Evolutionary conservation across 1,139 yeast species (phyloP).

Genomic region (Debaryomyces sp.): DNA sequence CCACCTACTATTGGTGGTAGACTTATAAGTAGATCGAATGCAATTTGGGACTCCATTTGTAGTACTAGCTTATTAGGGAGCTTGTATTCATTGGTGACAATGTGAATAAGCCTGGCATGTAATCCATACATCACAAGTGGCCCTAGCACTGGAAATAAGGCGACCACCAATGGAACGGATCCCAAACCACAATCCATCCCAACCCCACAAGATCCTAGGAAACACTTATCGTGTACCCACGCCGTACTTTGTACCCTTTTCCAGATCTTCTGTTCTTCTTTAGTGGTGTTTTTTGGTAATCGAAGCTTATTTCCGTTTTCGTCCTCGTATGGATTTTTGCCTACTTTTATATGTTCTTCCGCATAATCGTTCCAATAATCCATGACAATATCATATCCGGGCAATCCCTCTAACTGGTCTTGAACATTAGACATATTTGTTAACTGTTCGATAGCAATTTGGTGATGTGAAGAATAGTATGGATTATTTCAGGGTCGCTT

Average conservation of each 20-base stretch:
- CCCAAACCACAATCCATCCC: constrained; percentile 82
- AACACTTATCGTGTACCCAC: constrained; percentile 83
- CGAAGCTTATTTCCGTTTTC: constrained; percentile 57
- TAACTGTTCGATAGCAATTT: background rate
- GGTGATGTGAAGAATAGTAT: background rate
- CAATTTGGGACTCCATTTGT: constrained; percentile 73
- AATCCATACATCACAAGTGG: constrained; percentile 78
- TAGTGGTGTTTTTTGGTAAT: constrained; percentile 59
- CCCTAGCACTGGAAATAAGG: constrained; percentile 74
- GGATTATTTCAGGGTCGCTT: background rate
- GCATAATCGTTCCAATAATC: constrained; percentile 68
- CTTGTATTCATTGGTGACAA: constrained; percentile 56
- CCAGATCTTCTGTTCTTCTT: constrained; percentile 69
- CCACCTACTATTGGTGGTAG: constrained; percentile 81
- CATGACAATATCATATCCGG: constrained; percentile 57
- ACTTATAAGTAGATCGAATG: constrained; percentile 70
- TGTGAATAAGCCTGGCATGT: constrained; percentile 64
- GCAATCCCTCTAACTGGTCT: constrained; percentile 51
- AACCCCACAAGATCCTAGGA: constrained; percentile 69
- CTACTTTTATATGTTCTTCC: constrained; percentile 54
- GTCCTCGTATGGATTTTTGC: constrained; percentile 70
- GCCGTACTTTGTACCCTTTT: constrained; percentile 72
- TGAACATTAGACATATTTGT: constrained; percentile 33
- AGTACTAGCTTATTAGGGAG: constrained; percentile 64
- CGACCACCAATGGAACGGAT: constrained; percentile 65